Conservation (phyloP, 345 rosid species). For the Cochlearia excelsa region DNA sequence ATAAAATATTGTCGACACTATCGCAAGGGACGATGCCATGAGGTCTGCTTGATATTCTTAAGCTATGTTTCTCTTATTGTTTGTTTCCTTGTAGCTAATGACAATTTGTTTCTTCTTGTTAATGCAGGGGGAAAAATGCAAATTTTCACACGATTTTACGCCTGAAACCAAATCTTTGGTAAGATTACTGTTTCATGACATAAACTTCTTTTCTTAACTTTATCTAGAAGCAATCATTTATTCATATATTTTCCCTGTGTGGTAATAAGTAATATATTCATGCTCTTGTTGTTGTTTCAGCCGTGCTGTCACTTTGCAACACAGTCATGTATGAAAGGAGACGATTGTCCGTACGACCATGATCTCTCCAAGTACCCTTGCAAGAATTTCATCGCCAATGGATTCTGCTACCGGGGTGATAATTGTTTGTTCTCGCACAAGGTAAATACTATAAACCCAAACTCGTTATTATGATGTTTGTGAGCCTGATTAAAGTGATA, state of each 20-base stretch:
- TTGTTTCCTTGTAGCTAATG: constrained; percentile 12
- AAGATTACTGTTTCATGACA: constrained; percentile 11
- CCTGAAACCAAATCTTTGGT: constrained; percentile 72
- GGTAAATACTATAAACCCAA: constrained; percentile 39
- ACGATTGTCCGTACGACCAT: constrained; percentile 87
- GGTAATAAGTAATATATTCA: not conserved
- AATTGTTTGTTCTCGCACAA: constrained; percentile 81
- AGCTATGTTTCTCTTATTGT: not conserved
- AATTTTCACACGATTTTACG: constrained; percentile 72
- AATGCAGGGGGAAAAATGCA: constrained; percentile 77
- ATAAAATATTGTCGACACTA: constrained; percentile 66
- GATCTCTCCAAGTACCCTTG: constrained; percentile 83
- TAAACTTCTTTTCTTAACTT: not conserved
- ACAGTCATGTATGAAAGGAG: constrained; percentile 83
- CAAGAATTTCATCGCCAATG: constrained; percentile 46
- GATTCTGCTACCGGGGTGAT: constrained; percentile 72
- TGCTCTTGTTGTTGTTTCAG: constrained; percentile 47
- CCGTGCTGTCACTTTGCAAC: constrained; percentile 89
- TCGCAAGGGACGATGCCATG: constrained; percentile 72
- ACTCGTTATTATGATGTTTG: constrained; percentile 8
- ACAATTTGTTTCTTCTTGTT: constrained; percentile 12
- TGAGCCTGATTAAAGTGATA: constrained; percentile 3
- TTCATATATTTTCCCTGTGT: not conserved
- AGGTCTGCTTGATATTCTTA: constrained; percentile 44
- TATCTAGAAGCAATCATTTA: not conserved